Base-by-base conservation (phyloP, 306 rosid species). In the Quercus alba region DNA sequence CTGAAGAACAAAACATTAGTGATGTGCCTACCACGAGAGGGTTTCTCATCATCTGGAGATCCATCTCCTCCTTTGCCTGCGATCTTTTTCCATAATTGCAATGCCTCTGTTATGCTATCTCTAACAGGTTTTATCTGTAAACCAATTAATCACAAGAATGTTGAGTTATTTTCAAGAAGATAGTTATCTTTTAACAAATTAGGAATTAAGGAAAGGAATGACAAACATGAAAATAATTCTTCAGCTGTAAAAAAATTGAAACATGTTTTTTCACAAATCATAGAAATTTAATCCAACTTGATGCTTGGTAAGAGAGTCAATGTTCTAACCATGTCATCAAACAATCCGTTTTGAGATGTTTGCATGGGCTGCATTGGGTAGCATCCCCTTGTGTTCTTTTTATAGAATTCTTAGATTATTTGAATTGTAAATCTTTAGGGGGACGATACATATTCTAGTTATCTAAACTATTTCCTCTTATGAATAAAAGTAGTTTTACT, bases 91-190 rank as follows among this genome's bases (percentile, higher is more conserved):
- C 99, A 96, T 70, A 91, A 75, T 74, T 93, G 98, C 85, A 96
- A 83, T 56, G 99, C 97, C 81, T 96, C 98, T 55, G 92, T 84
- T 84, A 96, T 93, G 80, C 99, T 91, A 62, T 96, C 98, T 82
- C 99, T 88, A 76, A 88, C 99, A 20, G 98, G 98, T 81, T 88
- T 96, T 80, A 96, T 96, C 99, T 96, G 93, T 54, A 73, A 85
- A 86, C 17, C 57, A 85, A 62, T 23, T 46, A 82, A 63, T 74
- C 57, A 54, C 11, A 35, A 70, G 4, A 68, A 33, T 7, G 25
- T 59, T 21, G 25, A 54, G 35, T 75, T 10, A 17, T 67, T 10
- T 31, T 35, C 51, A 67, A 10, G 52, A 67, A 64, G 72, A 67
- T 35, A 31, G 23, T 18, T n/a, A 19, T 31, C 72, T 67, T 10